Conservation (phyloP, 108 stramenopile genomes). For the Thalassiosira profunda region DNA sequence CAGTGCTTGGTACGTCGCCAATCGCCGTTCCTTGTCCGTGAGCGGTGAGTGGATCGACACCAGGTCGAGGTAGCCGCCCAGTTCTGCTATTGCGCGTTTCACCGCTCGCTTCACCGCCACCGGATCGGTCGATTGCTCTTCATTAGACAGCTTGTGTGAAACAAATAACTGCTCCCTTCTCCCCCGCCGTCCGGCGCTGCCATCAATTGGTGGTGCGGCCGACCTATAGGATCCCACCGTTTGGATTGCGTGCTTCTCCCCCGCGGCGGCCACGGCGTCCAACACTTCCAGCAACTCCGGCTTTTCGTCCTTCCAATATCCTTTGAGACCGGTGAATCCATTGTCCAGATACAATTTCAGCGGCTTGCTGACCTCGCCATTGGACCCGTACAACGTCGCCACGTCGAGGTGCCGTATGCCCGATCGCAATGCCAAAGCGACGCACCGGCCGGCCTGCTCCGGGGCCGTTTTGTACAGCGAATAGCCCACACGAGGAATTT, state of each 20-base stretch:
- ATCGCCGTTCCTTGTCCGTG: constrained; percentile 47
- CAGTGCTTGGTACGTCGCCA: constrained; percentile 63
- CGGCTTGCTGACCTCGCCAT: constrained; percentile 42
- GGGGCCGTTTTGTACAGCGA: constrained; percentile 80
- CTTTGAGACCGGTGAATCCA: constrained; percentile 18
- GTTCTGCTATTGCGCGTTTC: constrained; percentile 22
- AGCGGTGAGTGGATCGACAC: constrained; percentile 78
- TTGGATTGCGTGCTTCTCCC: constrained; percentile 23
- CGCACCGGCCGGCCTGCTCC: constrained; percentile 54
- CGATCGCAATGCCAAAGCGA: constrained; percentile 63
- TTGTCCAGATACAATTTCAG: constrained; percentile 42
- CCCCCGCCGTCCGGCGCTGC: constrained; percentile 22
- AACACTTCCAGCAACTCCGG: constrained; percentile 36
- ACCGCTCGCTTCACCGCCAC: constrained; percentile 39
- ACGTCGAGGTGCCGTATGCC: constrained; percentile 77
- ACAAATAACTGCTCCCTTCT: constrained; percentile 61
- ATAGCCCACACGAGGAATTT: constrained; percentile 74
- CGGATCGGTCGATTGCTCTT: constrained; percentile 65
- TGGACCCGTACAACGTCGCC: constrained; percentile 64
- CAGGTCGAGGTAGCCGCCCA: constrained; percentile 67
- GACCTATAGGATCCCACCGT: background rate
- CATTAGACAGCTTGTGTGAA: constrained; percentile 79
- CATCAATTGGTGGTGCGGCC: constrained; percentile 25
- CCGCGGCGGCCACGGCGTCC: constrained; percentile 18
- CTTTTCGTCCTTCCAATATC: constrained; percentile 29